Conservation (phyloP, 176 grass and related monocot species). For the Rhipidocladum racemiflorum region DNA sequence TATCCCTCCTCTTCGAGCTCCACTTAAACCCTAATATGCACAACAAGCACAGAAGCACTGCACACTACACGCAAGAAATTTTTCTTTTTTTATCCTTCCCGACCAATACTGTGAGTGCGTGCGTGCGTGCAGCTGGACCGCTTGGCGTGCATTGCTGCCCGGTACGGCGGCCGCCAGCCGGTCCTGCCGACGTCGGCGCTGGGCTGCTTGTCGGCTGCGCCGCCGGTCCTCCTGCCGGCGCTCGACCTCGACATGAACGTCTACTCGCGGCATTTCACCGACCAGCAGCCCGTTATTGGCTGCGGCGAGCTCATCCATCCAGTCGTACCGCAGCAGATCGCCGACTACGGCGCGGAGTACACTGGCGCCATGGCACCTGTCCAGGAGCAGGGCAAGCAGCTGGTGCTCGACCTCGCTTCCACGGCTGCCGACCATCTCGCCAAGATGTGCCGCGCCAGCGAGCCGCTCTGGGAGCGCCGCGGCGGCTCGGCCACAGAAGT, state of each 20-base stretch:
- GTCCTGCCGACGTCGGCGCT: conserved; percentile 31
- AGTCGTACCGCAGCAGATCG: conserved; percentile 29
- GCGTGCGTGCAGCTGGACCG: conserved; percentile 66
- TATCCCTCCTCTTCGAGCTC: background rate
- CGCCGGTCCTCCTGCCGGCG: conserved; percentile 49
- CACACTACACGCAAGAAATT: background rate
- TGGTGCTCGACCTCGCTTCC: conserved; percentile 68
- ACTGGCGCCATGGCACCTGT: conserved; percentile 36
- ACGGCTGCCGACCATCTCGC: conserved; percentile 60
- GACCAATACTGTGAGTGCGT: background rate
- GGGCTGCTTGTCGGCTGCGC: conserved; percentile 32
- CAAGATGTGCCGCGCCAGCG: conserved; percentile 52
- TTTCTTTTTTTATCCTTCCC: background rate
- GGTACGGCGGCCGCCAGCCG: conserved; percentile 48
- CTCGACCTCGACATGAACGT: conserved; percentile 89
- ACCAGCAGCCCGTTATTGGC: conserved; percentile 47
- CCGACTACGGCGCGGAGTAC: conserved; percentile 15
- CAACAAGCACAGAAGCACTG: background rate
- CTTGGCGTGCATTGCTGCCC: conserved; percentile 65
- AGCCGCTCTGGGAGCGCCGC: conserved; percentile 59
- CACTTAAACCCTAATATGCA: conserved; percentile 18
- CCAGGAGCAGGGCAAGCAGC: conserved; percentile 66
- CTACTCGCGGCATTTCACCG: conserved; percentile 71
- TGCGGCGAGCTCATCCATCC: conserved; percentile 50
- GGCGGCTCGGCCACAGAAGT: conserved; percentile 20